A percentile compares a stretch with the other conserved stretches of the same genome.
These are phyloP conservation scores for Macrocystidia cucumis DNA, from an alignment of 1,284 basidiomycete genomes.

Conservation along the genomic window DNA sequence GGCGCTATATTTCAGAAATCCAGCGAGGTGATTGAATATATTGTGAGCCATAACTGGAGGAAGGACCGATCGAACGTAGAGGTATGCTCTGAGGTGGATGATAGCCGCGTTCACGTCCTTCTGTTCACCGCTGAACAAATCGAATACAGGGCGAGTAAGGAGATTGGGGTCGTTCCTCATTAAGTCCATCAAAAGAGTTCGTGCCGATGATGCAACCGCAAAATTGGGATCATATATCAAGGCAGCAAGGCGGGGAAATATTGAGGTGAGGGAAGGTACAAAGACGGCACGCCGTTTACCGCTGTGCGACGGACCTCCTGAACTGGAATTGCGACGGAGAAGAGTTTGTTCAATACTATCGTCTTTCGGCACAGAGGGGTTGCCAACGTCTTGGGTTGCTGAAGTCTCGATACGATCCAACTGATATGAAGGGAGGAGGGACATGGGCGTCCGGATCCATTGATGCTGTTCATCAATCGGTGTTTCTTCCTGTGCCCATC, in stretches of 20 bases:
- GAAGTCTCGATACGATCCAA: conserved; percentile 40
- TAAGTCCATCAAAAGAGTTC: conserved; percentile 52
- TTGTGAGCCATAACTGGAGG: conserved; percentile 64
- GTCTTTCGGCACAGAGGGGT: conserved; percentile 21
- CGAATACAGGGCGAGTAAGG: conserved; percentile 57
- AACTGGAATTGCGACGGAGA: conserved; percentile 47
- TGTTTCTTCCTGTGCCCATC: conserved; percentile 56
- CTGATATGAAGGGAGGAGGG: conserved; percentile 48
- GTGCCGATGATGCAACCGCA: conserved; percentile 46
- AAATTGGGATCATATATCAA: conserved; percentile 50
- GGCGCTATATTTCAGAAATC: conserved; percentile 57
- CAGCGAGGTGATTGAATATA: conserved; percentile 64
- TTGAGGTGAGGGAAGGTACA: conserved; percentile 45
- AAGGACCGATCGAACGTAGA: conserved; percentile 45
- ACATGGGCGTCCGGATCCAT: conserved; percentile 55
- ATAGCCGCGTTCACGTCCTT: conserved; percentile 37
- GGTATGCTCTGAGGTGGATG: conserved; percentile 40
- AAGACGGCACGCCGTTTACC: conserved; percentile 57
- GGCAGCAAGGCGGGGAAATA: conserved; percentile 45
- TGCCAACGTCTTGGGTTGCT: conserved; percentile 11
- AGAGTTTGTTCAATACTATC: conserved; percentile 21
- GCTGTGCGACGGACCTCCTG: conserved; percentile 32
- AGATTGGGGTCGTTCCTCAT: conserved; percentile 71
- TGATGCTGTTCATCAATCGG: conserved; percentile 47
- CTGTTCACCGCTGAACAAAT: conserved; percentile 45